Conservation (phyloP, 441 rosid species). For the Pelargonium cotyledonis region DNA sequence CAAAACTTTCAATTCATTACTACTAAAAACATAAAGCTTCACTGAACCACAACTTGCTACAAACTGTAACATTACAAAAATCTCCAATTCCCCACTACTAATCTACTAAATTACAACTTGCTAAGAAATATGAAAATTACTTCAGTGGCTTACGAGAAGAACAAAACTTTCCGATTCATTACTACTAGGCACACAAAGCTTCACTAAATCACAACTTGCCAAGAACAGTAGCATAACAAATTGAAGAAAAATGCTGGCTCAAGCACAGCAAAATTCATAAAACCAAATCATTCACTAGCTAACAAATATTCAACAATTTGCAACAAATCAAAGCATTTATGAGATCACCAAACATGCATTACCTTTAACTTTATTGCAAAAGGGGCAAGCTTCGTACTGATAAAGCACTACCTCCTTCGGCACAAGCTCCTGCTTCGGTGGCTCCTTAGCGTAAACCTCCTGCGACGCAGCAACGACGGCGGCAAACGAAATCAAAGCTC, state of each 20-base stretch:
- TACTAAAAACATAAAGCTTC: background rate
- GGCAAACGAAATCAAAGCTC: constrained; percentile 10
- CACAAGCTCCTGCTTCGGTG: constrained; percentile 29
- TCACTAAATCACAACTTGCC: background rate
- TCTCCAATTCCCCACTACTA: too few relatives aligned
- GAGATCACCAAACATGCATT: constrained; percentile 1
- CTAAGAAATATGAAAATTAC: background rate
- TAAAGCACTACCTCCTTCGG: constrained; percentile 72
- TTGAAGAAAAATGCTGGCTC: background rate
- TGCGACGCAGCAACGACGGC: constrained; percentile 35
- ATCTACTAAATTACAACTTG: background rate
- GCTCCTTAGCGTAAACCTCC: constrained; percentile 56
- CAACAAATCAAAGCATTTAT: background rate
- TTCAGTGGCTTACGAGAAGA: background rate
- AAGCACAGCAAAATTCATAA: background rate
- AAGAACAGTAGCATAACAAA: background rate
- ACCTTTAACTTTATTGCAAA: constrained; percentile 96
- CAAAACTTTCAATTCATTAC: background rate
- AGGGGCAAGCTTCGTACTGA: constrained; percentile 96
- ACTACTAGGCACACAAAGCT: background rate
- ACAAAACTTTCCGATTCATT: background rate
- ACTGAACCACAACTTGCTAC: background rate
- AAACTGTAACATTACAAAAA: background rate
- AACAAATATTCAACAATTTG: background rate
- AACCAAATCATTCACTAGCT: background rate